Conservation (phyloP, 2,329 filamentous ascomycete species). For the Diplodia sapinea region DNA sequence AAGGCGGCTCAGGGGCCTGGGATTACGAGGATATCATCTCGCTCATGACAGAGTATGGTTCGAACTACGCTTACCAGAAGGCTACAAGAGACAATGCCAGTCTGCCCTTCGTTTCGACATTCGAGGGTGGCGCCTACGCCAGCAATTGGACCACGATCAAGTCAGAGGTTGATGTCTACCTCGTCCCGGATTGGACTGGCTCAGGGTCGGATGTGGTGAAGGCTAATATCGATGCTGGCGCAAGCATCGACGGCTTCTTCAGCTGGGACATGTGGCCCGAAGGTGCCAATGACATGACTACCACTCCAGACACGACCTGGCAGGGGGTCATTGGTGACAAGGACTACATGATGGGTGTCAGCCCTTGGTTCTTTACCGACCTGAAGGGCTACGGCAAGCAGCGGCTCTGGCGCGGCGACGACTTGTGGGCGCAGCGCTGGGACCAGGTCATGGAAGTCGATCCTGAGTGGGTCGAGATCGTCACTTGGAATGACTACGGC, state of each 20-base stretch:
- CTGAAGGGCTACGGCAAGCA: constrained; percentile 63
- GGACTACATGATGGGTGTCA: constrained; percentile 56
- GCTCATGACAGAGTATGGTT: constrained; percentile 44
- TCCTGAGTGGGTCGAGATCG: constrained; percentile 61
- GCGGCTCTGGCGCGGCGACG: constrained; percentile 68
- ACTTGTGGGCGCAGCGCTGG: constrained; percentile 62
- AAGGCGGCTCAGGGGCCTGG: constrained; percentile 30
- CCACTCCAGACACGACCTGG: constrained; percentile 50
- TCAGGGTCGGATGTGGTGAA: constrained; percentile 51
- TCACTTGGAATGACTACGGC: constrained; percentile 66
- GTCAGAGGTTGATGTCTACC: constrained; percentile 33
- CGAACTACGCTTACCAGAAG: constrained; percentile 55
- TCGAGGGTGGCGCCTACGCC: constrained; percentile 53
- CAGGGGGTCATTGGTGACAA: constrained; percentile 41
- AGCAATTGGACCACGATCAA: constrained; percentile 55
- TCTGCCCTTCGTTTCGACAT: constrained; percentile 59
- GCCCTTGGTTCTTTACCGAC: constrained; percentile 63
- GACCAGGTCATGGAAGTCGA: constrained; percentile 33
- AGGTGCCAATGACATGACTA: constrained; percentile 58
- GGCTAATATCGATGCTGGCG: constrained; percentile 35
- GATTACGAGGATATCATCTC: constrained; percentile 19
- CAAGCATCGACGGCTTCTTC: constrained; percentile 53
- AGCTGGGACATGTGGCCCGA: constrained; percentile 60
- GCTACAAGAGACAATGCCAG: constrained; percentile 37
- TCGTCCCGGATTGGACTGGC: constrained; percentile 56